phyloP scores from a whole-genome alignment of 2,329 filamentous ascomycete genomes.

The Hirsutella thompsonii region DNA sequence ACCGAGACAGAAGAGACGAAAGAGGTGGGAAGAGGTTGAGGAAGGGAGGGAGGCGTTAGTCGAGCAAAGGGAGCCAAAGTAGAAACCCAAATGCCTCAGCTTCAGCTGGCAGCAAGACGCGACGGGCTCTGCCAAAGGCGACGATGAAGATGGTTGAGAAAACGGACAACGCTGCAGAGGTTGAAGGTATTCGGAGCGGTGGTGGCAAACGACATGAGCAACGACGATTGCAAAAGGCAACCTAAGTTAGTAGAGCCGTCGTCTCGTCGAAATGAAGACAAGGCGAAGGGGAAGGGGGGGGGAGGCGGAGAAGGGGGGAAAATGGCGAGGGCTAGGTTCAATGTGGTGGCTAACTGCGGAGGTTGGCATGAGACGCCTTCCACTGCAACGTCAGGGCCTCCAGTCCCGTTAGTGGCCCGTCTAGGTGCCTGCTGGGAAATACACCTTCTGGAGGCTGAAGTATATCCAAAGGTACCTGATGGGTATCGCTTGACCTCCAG shows the following conservation, averaged over 20 bases:
- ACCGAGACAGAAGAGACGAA: background rate
- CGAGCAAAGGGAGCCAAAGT: background rate
- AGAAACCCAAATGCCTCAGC: slow-evolving; percentile 1
- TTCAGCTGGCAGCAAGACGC: background rate
- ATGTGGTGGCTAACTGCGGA: background rate
- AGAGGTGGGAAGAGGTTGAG: too few relatives aligned
- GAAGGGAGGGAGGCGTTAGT: background rate
- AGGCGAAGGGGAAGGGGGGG: background rate
- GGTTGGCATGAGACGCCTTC: background rate
- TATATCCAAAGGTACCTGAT: too few relatives aligned
- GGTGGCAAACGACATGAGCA: background rate
- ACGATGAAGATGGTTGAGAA: background rate
- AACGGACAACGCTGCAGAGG: background rate
- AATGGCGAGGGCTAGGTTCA: background rate
- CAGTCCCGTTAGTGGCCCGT: background rate
- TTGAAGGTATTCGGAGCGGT: background rate
- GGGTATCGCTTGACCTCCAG: too few relatives aligned
- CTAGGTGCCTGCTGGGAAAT: too few relatives aligned
- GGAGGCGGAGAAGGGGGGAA: background rate
- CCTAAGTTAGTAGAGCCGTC: background rate
- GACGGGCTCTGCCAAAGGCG: background rate
- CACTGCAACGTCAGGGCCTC: background rate
- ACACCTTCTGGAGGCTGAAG: too few relatives aligned
- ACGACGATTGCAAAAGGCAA: background rate
- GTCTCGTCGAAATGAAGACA: background rate